phyloP scores from a whole-genome alignment of 768 basidiomycete species.

The Trametes gibbosa region DNA sequence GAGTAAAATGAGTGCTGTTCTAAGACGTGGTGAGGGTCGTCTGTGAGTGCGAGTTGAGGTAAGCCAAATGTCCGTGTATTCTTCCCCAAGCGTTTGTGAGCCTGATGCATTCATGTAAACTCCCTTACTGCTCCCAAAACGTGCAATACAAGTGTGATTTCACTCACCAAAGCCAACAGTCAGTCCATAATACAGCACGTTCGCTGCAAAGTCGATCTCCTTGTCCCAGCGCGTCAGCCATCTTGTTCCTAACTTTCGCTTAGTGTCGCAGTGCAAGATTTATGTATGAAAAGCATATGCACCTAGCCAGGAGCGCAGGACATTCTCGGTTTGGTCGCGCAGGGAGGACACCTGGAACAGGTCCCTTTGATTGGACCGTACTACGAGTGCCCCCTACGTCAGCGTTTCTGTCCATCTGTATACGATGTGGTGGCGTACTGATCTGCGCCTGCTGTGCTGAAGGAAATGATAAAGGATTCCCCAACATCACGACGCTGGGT shows the following conservation, averaged over 20 bases:
- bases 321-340: constrained; percentile 71
- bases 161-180: constrained; percentile 69
- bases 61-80: constrained; percentile 85
- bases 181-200: constrained; percentile 69
- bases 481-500: constrained; percentile 18
- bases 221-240: constrained; percentile 80
- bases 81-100: constrained; percentile 84
- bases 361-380: constrained; percentile 84
- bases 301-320: constrained; percentile 80
- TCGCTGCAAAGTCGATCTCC: constrained; percentile 69
- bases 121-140: too few relatives aligned
- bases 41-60: constrained; percentile 44
- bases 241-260: constrained; percentile 57
- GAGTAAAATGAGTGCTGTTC: constrained; percentile 59
- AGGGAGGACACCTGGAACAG: constrained; percentile 71
- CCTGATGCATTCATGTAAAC: constrained; percentile 40
- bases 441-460: constrained; percentile 83
- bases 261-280: constrained; percentile 9
- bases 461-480: constrained; percentile 53
- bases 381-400: constrained; percentile 35
- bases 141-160: not conserved
- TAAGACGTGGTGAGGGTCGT: constrained; percentile 45
- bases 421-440: constrained; percentile 47
- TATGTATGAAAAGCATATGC: constrained; percentile 15
- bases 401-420: not conserved